Evolutionary conservation across 2,329 filamentous ascomycete genomes (phyloP).

Genomic region (Botryotinia globosa): DNA sequence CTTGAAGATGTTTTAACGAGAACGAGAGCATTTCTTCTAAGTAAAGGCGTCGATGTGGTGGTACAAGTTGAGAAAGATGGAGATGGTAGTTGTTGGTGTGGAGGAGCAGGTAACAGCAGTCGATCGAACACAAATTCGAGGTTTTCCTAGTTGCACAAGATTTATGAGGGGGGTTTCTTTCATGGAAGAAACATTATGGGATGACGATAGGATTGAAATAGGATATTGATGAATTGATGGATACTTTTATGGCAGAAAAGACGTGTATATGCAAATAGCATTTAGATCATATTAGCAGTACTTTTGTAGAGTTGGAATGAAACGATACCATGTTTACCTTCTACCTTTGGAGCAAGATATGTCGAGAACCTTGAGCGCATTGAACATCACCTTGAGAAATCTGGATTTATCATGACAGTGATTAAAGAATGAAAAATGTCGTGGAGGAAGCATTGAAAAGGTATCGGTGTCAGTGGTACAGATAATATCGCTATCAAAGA

Average conservation of each 20-base stretch:
- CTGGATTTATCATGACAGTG: not conserved
- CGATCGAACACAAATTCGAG: constrained; percentile 14
- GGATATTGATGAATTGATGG: not conserved
- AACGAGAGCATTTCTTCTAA: constrained; percentile 67
- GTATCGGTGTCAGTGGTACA: rapidly evolving
- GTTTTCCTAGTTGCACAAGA: constrained; percentile 10
- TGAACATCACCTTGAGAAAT: not conserved
- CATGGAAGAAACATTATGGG: not conserved
- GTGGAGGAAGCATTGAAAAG: not conserved
- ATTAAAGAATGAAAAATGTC: not conserved
- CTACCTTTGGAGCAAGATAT: not conserved
- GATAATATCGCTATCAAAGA: not conserved
- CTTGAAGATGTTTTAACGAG: constrained; percentile 80
- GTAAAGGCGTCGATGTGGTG: constrained; percentile 74
- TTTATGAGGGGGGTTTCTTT: not conserved
- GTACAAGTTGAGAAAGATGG: constrained; percentile 87
- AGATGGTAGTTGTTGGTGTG: constrained; percentile 63
- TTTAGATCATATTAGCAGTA: not conserved
- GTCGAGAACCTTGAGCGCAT: not conserved
- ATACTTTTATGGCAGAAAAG: not conserved
- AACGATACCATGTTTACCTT: not conserved
- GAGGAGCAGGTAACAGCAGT: constrained; percentile 25
- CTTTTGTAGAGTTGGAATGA: not conserved
- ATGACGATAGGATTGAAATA: not conserved
- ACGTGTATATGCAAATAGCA: not conserved